Evolutionary conservation across 2,329 filamentous ascomycete genomes (phyloP), one percentile per base, ranked within the genome.

Genomic region (Penicillium sumatraense): DNA sequence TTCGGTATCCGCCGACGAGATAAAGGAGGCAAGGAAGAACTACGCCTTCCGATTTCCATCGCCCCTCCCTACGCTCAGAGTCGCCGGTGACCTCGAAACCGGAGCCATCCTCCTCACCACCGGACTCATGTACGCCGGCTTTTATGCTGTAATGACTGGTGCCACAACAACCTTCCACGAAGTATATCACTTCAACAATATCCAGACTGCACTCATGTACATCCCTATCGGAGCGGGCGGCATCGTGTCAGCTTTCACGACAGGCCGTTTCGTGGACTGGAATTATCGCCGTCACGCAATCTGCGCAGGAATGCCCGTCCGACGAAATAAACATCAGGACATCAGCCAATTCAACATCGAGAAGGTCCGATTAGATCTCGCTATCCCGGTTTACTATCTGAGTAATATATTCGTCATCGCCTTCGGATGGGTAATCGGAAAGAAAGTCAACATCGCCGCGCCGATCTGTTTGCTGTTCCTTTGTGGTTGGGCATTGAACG

Each of bases 281-380:
- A 91, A 93, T 71, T 95, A 89, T 70, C 81, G 85, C 6, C 83
- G 88, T 35, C 81, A 86, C 44, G 89, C 89, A 1, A 79, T 77
- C 46, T 80, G 81, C 27, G 76, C 87, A 14, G 86, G 86, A 5
- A 78, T 91, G 54, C 75, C 78, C 2, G 82, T 91, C 56, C 81
- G 85, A 49, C 80, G 78, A 82, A 60, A 69, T 83, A 27, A 47
- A 4, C 53, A 56, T 14, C 38, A 56, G 5, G 59, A 63, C 13
- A 53, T 63, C 7, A 66, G 67, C 18, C 65, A 78, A 48, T 84
- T 84, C 52, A 81, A 82, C 0, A 78, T 85, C 40, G 83, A 78
- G 46, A 67, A 59, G 18, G 74, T 68, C 0, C 62, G 75, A 16
- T 59, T 75, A 3, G 60, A 75, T 48, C 58, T 77, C 10, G 66